These are phyloP conservation scores for Corylus avellana DNA, from an alignment of 306 rosid genomes.

Conservation along the genomic window DNA sequence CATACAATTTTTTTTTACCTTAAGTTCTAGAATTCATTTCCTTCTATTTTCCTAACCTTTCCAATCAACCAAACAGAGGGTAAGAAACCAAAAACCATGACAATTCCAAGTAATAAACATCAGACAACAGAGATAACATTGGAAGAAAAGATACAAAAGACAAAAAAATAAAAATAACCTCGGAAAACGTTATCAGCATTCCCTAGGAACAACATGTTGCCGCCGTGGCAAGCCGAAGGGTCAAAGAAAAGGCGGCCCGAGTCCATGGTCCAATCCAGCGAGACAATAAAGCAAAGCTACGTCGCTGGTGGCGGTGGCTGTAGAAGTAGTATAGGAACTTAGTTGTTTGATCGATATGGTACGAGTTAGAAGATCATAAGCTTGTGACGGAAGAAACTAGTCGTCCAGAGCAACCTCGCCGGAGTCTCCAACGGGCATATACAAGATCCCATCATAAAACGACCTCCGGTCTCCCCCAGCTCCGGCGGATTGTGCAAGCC, in stretches of 20 bases:
- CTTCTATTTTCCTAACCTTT: background rate
- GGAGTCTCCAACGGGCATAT: constrained; percentile 81
- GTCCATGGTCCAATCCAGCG: constrained; percentile 48
- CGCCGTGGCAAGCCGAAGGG: constrained; percentile 45
- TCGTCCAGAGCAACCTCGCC: constrained; percentile 95
- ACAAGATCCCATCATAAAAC: constrained; percentile 91
- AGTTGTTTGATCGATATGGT: too few species aligned
- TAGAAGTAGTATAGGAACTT: background rate
- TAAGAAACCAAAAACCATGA: background rate
- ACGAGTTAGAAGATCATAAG: constrained; percentile 75
- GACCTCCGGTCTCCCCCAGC: constrained; percentile 40
- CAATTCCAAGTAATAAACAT: background rate
- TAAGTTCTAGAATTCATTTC: background rate
- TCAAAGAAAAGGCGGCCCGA: constrained; percentile 74
- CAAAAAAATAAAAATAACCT: constrained; percentile 37
- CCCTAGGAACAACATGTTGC: constrained; percentile 81
- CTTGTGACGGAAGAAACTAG: constrained; percentile 99
- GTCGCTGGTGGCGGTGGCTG: background rate
- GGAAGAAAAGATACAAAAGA: background rate
- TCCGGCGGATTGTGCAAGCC: constrained; percentile 16
- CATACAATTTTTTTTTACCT: background rate
- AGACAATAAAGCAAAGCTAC: constrained; percentile 1
- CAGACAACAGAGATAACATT: background rate
- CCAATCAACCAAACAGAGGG: constrained; percentile 21
- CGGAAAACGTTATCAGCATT: constrained; percentile 61